Evolutionary conservation across 352 stramenopile species (phyloP).

Genomic region (Globisporangium radiosum): DNA sequence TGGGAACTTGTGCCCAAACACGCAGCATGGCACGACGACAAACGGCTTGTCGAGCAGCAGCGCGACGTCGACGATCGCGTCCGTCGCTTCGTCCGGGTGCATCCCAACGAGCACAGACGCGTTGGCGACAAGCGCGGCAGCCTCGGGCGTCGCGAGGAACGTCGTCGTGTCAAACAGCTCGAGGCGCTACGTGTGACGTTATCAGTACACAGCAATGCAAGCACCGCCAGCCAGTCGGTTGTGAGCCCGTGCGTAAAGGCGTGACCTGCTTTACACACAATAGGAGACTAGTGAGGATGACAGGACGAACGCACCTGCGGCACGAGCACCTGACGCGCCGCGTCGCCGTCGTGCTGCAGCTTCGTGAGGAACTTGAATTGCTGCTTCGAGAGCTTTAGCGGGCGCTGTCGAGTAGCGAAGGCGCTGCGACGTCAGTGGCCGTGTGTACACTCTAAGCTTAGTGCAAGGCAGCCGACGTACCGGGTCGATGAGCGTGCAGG

Average conservation of each 20-base stretch:
- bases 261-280: too few species aligned
- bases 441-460: not conserved
- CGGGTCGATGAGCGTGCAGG: slow-evolving; percentile 74
- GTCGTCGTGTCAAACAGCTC: slow-evolving; percentile 57
- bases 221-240: too few species aligned
- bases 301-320: slow-evolving; percentile 28
- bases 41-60: slow-evolving; percentile 90
- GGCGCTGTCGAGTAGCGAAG: slow-evolving; percentile 24
- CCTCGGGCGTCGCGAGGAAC: slow-evolving; percentile 38
- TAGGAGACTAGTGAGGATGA: not conserved
- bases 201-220: not conserved
- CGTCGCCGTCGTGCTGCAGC: slow-evolving; percentile 33
- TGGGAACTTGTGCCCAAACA: slow-evolving; percentile 91
- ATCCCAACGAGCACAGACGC: slow-evolving; percentile 88
- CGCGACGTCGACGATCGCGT: slow-evolving; percentile 91
- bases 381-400: slow-evolving; percentile 59
- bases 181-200: slow-evolving; percentile 16
- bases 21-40: slow-evolving; percentile 95
- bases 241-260: too few species aligned
- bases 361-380: slow-evolving; percentile 74
- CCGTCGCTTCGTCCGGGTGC: slow-evolving; percentile 94
- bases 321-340: slow-evolving; percentile 26
- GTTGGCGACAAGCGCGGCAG: slow-evolving; percentile 53
- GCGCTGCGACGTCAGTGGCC: not conserved
- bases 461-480: slow-evolving; percentile 20